Base-by-base conservation (phyloP, 129 eudicot genomes). In the Artemisia tridentata region DNA sequence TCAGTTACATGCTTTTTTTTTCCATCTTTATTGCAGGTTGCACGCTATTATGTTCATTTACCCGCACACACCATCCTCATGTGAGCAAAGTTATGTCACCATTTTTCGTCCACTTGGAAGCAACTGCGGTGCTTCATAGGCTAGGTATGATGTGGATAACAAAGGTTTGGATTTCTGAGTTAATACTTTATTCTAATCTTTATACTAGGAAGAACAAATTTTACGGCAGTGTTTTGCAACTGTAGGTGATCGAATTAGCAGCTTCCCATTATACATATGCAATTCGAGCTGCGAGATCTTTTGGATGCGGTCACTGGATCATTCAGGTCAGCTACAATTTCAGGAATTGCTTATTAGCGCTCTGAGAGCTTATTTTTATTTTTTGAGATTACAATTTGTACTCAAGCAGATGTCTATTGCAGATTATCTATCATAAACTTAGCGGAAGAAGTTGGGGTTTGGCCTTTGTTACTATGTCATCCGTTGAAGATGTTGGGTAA, bases 261-360 rank as follows among this genome's bases (percentile, higher is more conserved):
- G 87, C 95, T 2, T 95, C 86, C 13, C 95, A 80, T 78, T 92
- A 92, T 69, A 96, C 89, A 59, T 89, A 89, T 75, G 98, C 98
- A 49, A 71, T 89, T 50, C 96, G 98, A 12, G 74, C 89, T 62
- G 86, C 96, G 20, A 80, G 98, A 80, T 92, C 89, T 71, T 73
- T 92, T 52, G 91, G 95, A 63, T 89, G 86, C 50, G 98, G 96
- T 46, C 86, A 92, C 79, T 92, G 98, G 98, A 87, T 89, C 71
- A 78, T 89, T 60, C 88, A 83, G 95, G 98, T 92, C 4, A 63
- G 79, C 59, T 51, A 49, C 17, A 19, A 53, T 43, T 69, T 31
- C 51, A 20, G 14, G 34, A 31, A 56, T n/a, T 45, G 43, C 29
- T 18, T 38, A n/a, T 55, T 20, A 20, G 23, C 23, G 23, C 1